Evolutionary conservation across 1,284 basidiomycete species (phyloP), one percentile per base, ranked within the genome.

Genomic region (Irpex sp.): DNA sequence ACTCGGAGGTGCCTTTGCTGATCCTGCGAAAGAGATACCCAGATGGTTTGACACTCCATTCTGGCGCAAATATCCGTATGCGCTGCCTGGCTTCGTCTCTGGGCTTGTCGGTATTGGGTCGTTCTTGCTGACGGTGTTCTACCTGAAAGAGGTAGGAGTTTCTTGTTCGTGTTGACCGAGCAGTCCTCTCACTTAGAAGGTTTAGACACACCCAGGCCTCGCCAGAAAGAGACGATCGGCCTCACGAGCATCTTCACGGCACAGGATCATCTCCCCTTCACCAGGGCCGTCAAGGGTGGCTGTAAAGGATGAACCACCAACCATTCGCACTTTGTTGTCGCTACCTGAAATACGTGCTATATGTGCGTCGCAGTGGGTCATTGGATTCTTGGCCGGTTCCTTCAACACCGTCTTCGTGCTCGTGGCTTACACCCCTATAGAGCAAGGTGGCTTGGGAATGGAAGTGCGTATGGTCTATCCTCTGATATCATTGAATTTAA

Each of bases 371-470:
- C 85, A 84, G 13, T 83, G 80, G 67, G 78, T 81, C 5, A 76
- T 89, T n/a, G 80, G 78, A 61, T 87, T 87, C 72, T 74, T 85
- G 34, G 73, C 76, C 2, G 81, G 84, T 0, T 80, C 81, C 5
- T 90, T 87, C 69, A 87, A 87, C 61, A 82, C 82, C n/a, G 78
- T 86, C 5, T 89, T 89, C 69, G 85, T 88, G 26, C 78, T 90
- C 59, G 85, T 87, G 67, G 85, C 84, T 58, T 90, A 86, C 70
- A 82, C 86, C 11, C 80, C 85, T 4, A 72, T 88, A 52, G 66
- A 77, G 17, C 71, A 76, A 2, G 87, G 87, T 52, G 87, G 88
- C 0, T 75, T 89, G 0, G 77, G 78, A 3, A 82, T 87, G 67
- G 79, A 82, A 21, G 86, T 87, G 69, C 71, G 83, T 72, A 26